These are phyloP conservation scores for Trichoderma gamsii DNA, from an alignment of 495 filamentous ascomycete species.

Conservation along the genomic window DNA sequence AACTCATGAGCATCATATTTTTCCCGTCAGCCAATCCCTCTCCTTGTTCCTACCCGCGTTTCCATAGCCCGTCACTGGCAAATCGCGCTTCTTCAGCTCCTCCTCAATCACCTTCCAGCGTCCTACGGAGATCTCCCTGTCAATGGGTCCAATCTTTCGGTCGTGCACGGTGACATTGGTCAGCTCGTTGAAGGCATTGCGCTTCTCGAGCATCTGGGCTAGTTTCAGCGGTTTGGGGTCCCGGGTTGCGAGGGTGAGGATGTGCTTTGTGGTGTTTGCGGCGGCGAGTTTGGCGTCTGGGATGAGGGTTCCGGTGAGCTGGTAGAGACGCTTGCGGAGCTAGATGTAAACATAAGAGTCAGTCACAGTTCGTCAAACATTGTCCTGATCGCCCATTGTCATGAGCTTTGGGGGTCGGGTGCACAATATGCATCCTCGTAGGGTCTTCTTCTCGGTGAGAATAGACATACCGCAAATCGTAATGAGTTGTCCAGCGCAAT, in stretches of 20 bases:
- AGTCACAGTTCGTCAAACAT: not conserved
- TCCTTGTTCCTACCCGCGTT: conserved; percentile 7
- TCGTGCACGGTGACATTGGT: conserved; percentile 64
- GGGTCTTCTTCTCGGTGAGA: not conserved
- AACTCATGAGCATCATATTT: not conserved
- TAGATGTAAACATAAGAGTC: conserved; percentile 25
- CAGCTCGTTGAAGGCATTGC: conserved; percentile 41
- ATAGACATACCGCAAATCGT: conserved; percentile 66
- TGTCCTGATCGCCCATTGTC: not conserved
- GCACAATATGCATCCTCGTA: not conserved
- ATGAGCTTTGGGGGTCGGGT: too few species aligned
- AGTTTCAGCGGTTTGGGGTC: conserved; percentile 56
- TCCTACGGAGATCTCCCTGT: conserved; percentile 70
- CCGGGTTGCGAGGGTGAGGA: conserved; percentile 48
- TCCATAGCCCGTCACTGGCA: conserved; percentile 40
- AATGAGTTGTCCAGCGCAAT: conserved; percentile 52
- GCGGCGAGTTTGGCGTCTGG: conserved; percentile 57
- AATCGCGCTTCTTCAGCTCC: conserved; percentile 58
- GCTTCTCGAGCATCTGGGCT: conserved; percentile 37
- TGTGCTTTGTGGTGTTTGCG: conserved; percentile 47
- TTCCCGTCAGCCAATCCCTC: conserved; percentile 14
- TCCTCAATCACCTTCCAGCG: conserved; percentile 79
- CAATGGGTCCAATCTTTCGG: conserved; percentile 55
- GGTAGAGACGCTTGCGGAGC: conserved; percentile 70
- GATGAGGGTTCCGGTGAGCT: conserved; percentile 68